phyloP scores from a whole-genome alignment of 2,329 filamentous ascomycete species.

The Claviceps digitariae region DNA sequence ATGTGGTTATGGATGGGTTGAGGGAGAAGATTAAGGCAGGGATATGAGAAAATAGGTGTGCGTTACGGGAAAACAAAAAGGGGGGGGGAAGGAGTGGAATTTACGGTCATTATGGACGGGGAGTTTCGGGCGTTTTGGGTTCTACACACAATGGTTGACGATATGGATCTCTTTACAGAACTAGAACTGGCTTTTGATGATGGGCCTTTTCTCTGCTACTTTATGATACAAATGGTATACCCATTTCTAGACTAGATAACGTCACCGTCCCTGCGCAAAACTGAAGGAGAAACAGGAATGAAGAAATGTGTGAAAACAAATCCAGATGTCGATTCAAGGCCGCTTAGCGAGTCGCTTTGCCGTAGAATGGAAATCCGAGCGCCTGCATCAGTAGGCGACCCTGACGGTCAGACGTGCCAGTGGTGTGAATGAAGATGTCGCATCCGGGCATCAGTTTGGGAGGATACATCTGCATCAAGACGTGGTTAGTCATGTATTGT shows the following conservation, averaged over 20 bases:
- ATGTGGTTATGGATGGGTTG: conserved; percentile 57
- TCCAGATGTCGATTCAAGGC: neutral
- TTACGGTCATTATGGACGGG: conserved; percentile 20
- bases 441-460: conserved; percentile 69
- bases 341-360: conserved; percentile 41
- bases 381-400: conserved; percentile 54
- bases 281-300: no score
- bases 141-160: neutral
- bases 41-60: no score
- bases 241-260: conserved; percentile 12
- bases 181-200: neutral
- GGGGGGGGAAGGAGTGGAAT: neutral
- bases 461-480: conserved; percentile 38
- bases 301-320: neutral
- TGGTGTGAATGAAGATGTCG: conserved; percentile 72
- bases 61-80: neutral
- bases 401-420: conserved; percentile 73
- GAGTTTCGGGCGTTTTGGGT: conserved; percentile 15
- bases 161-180: neutral
- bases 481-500: neutral
- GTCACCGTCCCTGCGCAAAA: neutral
- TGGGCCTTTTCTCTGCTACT: neutral
- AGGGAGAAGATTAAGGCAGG: conserved; percentile 35
- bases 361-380: conserved; percentile 55
- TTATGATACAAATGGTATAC: conserved; percentile 23